phyloP scores from a whole-genome alignment of 345 rosid genomes.

The Moricandia moricandioides region DNA sequence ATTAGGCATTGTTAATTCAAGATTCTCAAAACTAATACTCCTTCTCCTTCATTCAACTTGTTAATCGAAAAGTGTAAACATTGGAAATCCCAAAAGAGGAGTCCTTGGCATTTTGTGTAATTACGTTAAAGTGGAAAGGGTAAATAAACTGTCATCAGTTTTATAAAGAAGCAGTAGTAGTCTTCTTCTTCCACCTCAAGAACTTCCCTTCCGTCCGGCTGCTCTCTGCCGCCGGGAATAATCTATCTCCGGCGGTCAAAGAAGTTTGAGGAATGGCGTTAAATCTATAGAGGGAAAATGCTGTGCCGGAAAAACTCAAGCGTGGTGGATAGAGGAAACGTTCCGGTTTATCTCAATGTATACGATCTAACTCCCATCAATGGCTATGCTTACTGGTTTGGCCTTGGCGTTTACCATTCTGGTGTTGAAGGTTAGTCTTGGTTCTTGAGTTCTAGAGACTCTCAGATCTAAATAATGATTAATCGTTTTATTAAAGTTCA shows the following conservation, averaged over 20 bases:
- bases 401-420: conserved; percentile 96
- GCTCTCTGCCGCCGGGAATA: background rate
- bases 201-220: conserved; percentile 25
- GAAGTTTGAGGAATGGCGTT: too few species aligned
- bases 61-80: conserved; percentile 3
- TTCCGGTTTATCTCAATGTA: conserved; percentile 87
- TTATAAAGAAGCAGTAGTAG: conserved; percentile 7
- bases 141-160: conserved; percentile 18
- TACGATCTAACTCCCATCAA: conserved; percentile 93
- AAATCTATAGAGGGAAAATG: too few species aligned
- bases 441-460: too few species aligned
- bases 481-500: conserved; percentile 60
- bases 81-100: conserved; percentile 25
- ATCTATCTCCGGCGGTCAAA: background rate
- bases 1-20: conserved; percentile 6
- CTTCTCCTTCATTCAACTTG: background rate
- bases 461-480: conserved; percentile 19
- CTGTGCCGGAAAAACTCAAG: conserved; percentile 61
- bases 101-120: conserved; percentile 33
- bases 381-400: conserved; percentile 97
- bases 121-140: conserved; percentile 20
- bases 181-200: conserved; percentile 26
- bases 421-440: conserved; percentile 91
- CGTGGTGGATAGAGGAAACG: conserved; percentile 59
- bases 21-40: background rate